These are phyloP conservation scores for Gryganskiella cystojenkinii DNA, from an alignment of 192 early-diverging fungal genomes.

Conservation along the genomic window DNA sequence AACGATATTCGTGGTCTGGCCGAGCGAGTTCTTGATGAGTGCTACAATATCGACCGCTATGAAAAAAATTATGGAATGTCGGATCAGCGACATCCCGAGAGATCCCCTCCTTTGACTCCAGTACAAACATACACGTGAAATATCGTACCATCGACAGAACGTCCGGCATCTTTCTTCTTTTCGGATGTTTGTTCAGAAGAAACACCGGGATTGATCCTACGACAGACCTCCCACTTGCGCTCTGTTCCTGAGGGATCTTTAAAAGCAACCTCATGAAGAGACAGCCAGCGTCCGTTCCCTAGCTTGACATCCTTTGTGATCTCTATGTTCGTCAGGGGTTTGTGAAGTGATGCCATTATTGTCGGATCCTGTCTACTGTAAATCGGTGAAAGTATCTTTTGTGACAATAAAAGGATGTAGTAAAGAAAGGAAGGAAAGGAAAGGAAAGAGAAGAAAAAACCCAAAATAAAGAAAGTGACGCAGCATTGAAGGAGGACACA, in stretches of 20 bases:
- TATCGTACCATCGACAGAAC: slow-evolving; percentile 45
- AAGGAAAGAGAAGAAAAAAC: no score
- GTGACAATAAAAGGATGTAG: background rate
- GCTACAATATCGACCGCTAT: slow-evolving; percentile 61
- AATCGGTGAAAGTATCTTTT: no score
- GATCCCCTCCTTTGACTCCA: no score
- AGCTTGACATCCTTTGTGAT: slow-evolving; percentile 14
- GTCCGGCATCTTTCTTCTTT: background rate
- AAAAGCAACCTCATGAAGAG: slow-evolving; percentile 52
- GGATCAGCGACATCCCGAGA: no score
- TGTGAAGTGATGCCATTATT: slow-evolving; percentile 2
- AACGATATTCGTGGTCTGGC: slow-evolving; percentile 42
- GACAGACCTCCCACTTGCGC: slow-evolving; percentile 49
- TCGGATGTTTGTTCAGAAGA: no score
- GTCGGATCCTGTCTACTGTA: no score
- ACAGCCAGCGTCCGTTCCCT: slow-evolving; percentile 50
- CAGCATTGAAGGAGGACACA: no score
- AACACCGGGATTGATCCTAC: slow-evolving; percentile 10
- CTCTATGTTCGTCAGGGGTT: slow-evolving; percentile 14
- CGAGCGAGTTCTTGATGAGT: slow-evolving; percentile 26
- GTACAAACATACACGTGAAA: no score
- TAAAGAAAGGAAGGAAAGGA: slow-evolving; percentile 2
- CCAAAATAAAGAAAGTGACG: no score
- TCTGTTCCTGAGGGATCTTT: slow-evolving; percentile 42
- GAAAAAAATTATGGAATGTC: no score